Conservation (phyloP, 768 basidiomycete genomes). For the Piloderma croceum region DNA sequence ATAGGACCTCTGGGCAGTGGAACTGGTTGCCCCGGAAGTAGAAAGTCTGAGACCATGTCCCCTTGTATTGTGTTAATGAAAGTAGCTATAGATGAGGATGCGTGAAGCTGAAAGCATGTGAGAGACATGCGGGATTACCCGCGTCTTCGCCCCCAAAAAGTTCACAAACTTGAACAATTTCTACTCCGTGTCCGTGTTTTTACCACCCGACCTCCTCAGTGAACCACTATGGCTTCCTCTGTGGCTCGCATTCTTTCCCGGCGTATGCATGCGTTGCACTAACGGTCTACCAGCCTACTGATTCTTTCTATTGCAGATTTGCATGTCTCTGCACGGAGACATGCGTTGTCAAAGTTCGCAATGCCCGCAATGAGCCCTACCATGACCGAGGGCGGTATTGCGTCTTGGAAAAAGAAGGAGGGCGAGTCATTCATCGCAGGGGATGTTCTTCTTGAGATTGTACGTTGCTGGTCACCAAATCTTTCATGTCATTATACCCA, state of each 20-base stretch:
- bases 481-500: constrained; percentile 5
- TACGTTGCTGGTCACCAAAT: constrained; percentile 23
- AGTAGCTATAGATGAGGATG: background rate
- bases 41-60: constrained; percentile 28
- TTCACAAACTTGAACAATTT: constrained; percentile 6
- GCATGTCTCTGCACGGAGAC: constrained; percentile 72
- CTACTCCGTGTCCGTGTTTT: constrained; percentile 20
- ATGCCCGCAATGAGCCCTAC: constrained; percentile 99
- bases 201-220: constrained; percentile 21
- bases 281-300: background rate
- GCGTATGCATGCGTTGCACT: constrained; percentile 46
- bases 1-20: constrained; percentile 46
- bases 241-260: constrained; percentile 63
- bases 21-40: constrained; percentile 80
- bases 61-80: background rate
- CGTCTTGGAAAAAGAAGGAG: constrained; percentile 95
- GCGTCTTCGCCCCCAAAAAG: too few species aligned
- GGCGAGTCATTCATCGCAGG: constrained; percentile 86
- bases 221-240: constrained; percentile 50
- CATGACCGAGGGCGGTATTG: constrained; percentile 99
- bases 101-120: background rate
- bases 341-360: constrained; percentile 80
- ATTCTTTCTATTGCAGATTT: constrained; percentile 49
- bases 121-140: too few species aligned
- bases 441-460: constrained; percentile 95